Base-by-base conservation (phyloP, 306 rosid species). In the Erythrophleum fordii region DNA sequence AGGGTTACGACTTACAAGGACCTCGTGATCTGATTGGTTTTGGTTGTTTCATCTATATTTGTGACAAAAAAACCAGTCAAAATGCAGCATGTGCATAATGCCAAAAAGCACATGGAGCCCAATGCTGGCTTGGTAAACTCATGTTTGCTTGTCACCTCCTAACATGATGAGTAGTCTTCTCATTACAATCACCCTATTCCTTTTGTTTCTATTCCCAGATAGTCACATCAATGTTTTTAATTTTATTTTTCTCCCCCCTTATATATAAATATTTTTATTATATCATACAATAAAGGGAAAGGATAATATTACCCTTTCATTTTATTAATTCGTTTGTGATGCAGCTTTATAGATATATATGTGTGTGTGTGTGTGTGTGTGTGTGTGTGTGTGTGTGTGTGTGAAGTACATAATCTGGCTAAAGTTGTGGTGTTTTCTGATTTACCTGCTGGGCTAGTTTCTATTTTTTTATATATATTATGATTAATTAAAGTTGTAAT, bases 91-190 rank as follows among this genome's bases (percentile, higher is more conserved):
- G 84, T 80, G 90, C 76, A 59, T 60, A 45, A 73, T 48, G 77
- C 85, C 82, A 76, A 79, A 80, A 79, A 75, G 85, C 90, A 84
- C 90, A 83, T 87, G 94, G 86, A 87, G 80, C 82, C 88, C 90
- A 80, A 86, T 69, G 85, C 77, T 48, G 77, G 69, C 48, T 73
- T 69, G 29, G 72, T 77, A 62, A 79, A 49, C 48, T 87, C 35
- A 48, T 79, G 81, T 35, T 20, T 35, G 65, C 68, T n/a, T 59
- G 79, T 73, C 81, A 84, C 51, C 80, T 53, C 67, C 76, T 20
- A 59, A 10, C 20, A 22, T 18, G 35, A 35, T 35, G 70, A 18
- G 46, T 42, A 44, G 81, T 59, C 80, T 61, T 85, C 86, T 84
- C 56, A 62, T 26, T 73, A 51, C 44, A 53, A 34, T 72, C 81